These are phyloP conservation scores for Coemansia sp. DNA, from an alignment of 192 early-diverging fungal genomes.

Conservation along the genomic window DNA sequence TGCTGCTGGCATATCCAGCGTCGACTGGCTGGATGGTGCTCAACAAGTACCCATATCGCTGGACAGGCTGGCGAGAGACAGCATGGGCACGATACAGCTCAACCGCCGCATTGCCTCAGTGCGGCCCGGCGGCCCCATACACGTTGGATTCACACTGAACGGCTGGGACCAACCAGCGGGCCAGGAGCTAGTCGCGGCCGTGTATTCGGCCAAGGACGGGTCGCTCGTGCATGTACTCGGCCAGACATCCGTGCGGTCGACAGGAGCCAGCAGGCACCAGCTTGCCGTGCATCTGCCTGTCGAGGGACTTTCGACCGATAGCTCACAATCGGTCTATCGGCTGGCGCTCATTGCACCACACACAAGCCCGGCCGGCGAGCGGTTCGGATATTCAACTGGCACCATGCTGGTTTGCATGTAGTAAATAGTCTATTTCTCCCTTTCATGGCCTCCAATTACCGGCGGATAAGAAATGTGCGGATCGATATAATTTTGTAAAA, in stretches of 20 bases:
- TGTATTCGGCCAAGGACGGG: slow-evolving; percentile 28
- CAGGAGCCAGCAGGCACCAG: neutral
- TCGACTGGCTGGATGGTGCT: too few species aligned
- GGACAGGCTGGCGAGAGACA: neutral
- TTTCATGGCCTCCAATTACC: neutral
- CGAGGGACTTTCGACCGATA: slow-evolving; percentile 5
- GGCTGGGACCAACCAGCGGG: slow-evolving; percentile 4
- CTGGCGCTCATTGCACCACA: slow-evolving; percentile 33
- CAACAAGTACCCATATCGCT: slow-evolving; percentile 1
- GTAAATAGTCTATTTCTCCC: slow-evolving; percentile 4
- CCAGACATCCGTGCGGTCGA: neutral
- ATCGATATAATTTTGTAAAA: too few species aligned
- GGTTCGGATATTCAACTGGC: slow-evolving; percentile 24
- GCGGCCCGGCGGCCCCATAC: slow-evolving; percentile 24
- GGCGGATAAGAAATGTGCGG: too few species aligned
- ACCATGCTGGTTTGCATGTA: slow-evolving; percentile 36
- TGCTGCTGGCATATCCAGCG: too few species aligned
- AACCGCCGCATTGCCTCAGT: slow-evolving; percentile 29
- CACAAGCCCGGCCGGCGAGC: slow-evolving; percentile 9
- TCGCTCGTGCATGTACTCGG: slow-evolving; percentile 24
- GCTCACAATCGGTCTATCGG: slow-evolving; percentile 23
- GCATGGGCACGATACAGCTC: slow-evolving; percentile 7
- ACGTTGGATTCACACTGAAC: slow-evolving; percentile 9
- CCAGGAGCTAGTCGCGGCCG: slow-evolving; percentile 21
- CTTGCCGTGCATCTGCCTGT: slow-evolving; percentile 12